Base-by-base conservation (phyloP, 2,329 filamentous ascomycete species). In the Verticillium klebahnii region DNA sequence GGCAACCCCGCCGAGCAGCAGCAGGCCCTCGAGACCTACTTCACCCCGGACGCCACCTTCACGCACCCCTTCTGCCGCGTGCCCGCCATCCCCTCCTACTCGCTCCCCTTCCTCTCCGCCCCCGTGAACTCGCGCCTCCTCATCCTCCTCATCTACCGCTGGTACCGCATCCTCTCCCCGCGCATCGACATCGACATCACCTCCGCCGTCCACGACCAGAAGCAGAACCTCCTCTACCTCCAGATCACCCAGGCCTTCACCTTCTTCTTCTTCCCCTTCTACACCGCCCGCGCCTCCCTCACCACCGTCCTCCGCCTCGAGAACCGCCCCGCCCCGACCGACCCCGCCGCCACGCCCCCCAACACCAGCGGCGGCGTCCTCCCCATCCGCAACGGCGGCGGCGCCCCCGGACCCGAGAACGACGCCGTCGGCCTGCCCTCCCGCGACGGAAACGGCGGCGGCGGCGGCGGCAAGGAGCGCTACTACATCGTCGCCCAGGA, bases 81-180 rank as follows among this genome's bases (percentile, higher is more conserved):
- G 1, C 84, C 85, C 1, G 77, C 79, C 7, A 84, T 87, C 66
- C 70, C 72, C 3, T 71, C 78, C 19, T 66, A 75, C 34, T 62
- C 70, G 2, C 58, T 84, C 1, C 82, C 79, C 1, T 67, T 81
- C 2, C 40, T 50, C 1, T 66, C 78, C 0, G 73, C 37, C 50
- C 68, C 69, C 1, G 61, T 85, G 29, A 85, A 88, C 65, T 93
- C 90, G 11, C 82, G 91, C 54, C 86, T 82, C 75, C 71, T 91
- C 6, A 81, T 96, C 19, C 77, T 84, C 57, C 81, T 82, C 67
- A 88, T 96, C 61, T 96, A 92, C 70, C 85, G 87, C 50, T 93
- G 90, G 90, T 94, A 96, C 75, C 91, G 92, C 70, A 89, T 94
- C 66, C 80, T 96, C 71, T 92, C 88, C 64, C 93, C 93, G 0